Evolutionary conservation across 1,284 basidiomycete genomes (phyloP), one percentile per base, ranked within the genome.

Genomic region (Ceratobasidium sp.): DNA sequence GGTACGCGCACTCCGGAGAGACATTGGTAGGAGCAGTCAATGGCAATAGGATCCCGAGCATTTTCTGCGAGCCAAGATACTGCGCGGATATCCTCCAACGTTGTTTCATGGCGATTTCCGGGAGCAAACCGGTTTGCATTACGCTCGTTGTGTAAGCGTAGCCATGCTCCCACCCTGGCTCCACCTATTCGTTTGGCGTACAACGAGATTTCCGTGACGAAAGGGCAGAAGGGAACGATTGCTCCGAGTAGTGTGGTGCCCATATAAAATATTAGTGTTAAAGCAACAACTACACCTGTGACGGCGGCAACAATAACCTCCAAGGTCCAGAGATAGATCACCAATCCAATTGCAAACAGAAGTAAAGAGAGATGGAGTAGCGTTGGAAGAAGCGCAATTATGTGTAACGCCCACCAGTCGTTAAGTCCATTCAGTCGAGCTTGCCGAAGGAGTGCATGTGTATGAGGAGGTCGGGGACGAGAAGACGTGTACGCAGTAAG

Each of bases 321-420:
- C 41, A 73, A n/a, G 9, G 38, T 70, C 64, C 64, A 73, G 2
- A 73, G 55, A 30, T 58, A 73, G n/a, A 61, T 26, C 4, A 70
- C 64, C 35, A 70, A 35, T 2, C 73, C 73, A 14, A 55, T 1
- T 16, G 67, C 55, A 47, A 73, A 73, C 5, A 73, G 66, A 16
- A 61, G 23, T 7, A 73, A 47, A 1, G 73, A 71, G 13, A 73
- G 35, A 28, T 70, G 73, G 13, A 73, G 66, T n/a, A 71, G 23
- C 7, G 57, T 69, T 26, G 73, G 73, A 11, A 73, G 67, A 28
- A 63, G 32, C 2, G 55, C 73, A 14, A 73, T 69, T 4, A 70
- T 67, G 26, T 61, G 55, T 13, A 57, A 23, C 1, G 67, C 57
- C 66, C 58, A 50, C 73, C 73, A 73, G 28, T n/a, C 52, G 18